Base-by-base conservation (phyloP, 495 filamentous ascomycete genomes). In the Choiromyces venosus region DNA sequence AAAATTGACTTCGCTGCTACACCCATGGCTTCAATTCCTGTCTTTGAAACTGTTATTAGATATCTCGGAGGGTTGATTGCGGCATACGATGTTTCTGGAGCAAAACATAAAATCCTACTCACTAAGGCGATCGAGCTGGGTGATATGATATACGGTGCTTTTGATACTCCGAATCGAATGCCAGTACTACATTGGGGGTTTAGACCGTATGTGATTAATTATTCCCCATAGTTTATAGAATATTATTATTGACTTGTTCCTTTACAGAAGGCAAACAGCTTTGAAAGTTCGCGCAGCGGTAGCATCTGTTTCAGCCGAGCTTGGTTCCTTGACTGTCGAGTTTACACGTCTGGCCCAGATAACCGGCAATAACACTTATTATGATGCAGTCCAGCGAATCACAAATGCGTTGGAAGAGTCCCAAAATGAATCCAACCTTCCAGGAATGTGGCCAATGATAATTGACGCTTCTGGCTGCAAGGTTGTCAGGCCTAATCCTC, bases 121-220 rank as follows among this genome's bases (percentile, higher is more conserved):
- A 88, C 92, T 65, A 98, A 98, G 82, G 93, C 95, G 12, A 85
- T 91, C 40, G 92, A 97, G 83, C 85, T 99, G 66, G 95, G 88
- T 21, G 93, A 97, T 78, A 87, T 99, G 38, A 80, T 99, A 67
- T 96, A 96, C 84, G 89, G 92, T 64, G 90, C 92, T 18, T 99
- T 99, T 82, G 95, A 99, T 82, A 98, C 95, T 10, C 94, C 95
- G 0, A 99, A 99, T 80, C 88, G 94, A 71, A 96, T 99, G 93
- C 95, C 95, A 18, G 81, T 91, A 29, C 88, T 95, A 3, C 94
- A 90, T 82, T 97, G 96, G 82, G 85, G 87, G 16, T 81, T 80
- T 76, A 79, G 72, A 37, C 76, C 64, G 79, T 81, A 78, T 56
- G 79, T 77, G 29, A 56, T 65, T 38, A 39, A 68, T 69, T 68